Conservation (phyloP, 345 rosid species). For the Pistacia integerrima region DNA sequence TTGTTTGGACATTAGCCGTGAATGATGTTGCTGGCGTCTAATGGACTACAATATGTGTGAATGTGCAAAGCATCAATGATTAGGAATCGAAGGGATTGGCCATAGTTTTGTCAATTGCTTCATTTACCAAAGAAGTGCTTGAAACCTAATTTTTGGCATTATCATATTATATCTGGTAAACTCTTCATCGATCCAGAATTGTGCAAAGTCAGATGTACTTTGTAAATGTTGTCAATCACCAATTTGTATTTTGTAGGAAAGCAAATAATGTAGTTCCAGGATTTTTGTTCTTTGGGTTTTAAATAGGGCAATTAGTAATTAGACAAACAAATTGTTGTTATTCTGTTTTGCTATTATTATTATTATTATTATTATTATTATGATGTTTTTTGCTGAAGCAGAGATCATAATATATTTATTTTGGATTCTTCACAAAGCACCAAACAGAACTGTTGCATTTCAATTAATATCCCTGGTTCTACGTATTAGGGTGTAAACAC, state of each 20-base stretch:
- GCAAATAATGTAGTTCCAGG: not conserved
- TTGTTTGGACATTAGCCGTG: not conserved
- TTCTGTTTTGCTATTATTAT: not conserved
- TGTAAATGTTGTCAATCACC: not conserved
- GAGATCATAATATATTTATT: too few species aligned
- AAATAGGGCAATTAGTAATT: not conserved
- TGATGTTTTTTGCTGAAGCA: too few species aligned
- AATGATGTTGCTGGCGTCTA: not conserved
- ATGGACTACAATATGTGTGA: not conserved
- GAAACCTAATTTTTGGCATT: not conserved
- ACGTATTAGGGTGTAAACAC: too few species aligned
- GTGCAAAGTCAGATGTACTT: not conserved
- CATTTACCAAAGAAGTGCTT: not conserved
- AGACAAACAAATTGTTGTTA: not conserved
- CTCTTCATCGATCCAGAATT: not conserved
- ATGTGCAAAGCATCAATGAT: not conserved
- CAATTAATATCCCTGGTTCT: not conserved
- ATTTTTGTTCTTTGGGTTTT: not conserved
- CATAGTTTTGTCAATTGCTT: not conserved
- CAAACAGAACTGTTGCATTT: not conserved
- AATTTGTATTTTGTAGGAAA: not conserved
- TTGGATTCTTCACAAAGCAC: not conserved
- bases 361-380: too few species aligned
- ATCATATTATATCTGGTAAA: not conserved
- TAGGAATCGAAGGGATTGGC: conserved; percentile 3